Conservation (phyloP, 83 land plant species). For the Picea abies region DNA sequence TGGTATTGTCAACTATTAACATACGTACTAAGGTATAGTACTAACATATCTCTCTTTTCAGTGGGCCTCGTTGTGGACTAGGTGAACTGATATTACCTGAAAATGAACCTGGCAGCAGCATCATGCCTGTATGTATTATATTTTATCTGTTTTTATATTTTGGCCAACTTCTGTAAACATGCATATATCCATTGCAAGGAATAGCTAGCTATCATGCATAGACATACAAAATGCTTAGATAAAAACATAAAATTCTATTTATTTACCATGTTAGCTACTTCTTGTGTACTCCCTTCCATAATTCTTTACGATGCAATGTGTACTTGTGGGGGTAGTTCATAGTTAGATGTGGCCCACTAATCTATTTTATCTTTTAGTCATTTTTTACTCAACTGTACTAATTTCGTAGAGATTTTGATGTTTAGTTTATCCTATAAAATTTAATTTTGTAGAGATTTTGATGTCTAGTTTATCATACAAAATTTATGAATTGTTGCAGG, state of each 20-base stretch:
- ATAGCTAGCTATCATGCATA: background rate
- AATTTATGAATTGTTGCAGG: conserved; percentile 43
- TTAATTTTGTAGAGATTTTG: background rate
- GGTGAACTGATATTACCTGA: conserved; percentile 59
- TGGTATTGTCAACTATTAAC: background rate
- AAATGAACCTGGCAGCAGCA: conserved; percentile 99
- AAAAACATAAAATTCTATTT: background rate
- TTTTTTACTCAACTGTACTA: background rate
- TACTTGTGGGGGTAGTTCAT: background rate
- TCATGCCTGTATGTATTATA: conserved; percentile 84
- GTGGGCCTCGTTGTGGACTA: conserved; percentile 99
- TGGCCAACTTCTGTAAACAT: too few relatives aligned
- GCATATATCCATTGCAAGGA: background rate
- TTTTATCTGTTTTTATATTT: background rate
- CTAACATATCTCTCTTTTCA: conserved; percentile 29
- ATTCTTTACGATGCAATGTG: background rate
- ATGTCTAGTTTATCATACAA: too few relatives aligned
- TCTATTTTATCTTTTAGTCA: background rate
- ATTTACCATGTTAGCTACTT: background rate
- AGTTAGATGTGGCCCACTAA: background rate
- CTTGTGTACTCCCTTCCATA: background rate
- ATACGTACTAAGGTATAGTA: background rate
- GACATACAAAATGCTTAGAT: background rate
- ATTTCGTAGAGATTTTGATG: too few relatives aligned
- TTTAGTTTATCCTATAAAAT: too few relatives aligned